Evolutionary conservation across 2,329 filamentous ascomycete species (phyloP).

Genomic region (Basipetospora sp.): DNA sequence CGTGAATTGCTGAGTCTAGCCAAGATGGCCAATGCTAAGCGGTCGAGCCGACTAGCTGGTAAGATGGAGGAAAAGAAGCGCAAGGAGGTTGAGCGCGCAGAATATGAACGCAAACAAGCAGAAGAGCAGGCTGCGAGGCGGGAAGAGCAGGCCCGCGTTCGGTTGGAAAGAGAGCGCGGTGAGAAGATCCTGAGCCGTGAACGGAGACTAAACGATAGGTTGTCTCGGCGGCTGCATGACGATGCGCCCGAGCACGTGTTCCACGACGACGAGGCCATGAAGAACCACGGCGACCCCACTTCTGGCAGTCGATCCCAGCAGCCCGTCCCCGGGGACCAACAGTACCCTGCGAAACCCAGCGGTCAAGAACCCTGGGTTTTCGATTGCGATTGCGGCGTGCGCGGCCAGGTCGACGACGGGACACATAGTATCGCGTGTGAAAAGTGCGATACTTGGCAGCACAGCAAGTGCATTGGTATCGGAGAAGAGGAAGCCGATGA

Average conservation of each 20-base stretch:
- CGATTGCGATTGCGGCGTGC: constrained; percentile 79
- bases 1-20: constrained; percentile 69
- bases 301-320: constrained; percentile 43
- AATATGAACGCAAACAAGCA: constrained; percentile 46
- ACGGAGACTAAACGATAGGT: constrained; percentile 71
- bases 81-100: constrained; percentile 56
- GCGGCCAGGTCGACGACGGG: constrained; percentile 88
- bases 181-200: constrained; percentile 71
- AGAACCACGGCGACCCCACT: constrained; percentile 2
- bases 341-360: constrained; percentile 37
- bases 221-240: constrained; percentile 66
- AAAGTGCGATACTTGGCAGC: constrained; percentile 88
- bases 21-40: constrained; percentile 83
- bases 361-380: constrained; percentile 88
- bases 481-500: constrained; percentile 64
- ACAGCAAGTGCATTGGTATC: constrained; percentile 81
- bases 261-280: neutral
- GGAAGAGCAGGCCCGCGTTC: constrained; percentile 44
- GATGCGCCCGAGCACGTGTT: constrained; percentile 69
- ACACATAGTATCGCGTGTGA: constrained; percentile 90
- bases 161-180: constrained; percentile 59
- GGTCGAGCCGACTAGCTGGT: constrained; percentile 75
- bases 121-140: constrained; percentile 54
- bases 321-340: too few relatives aligned
- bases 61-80: constrained; percentile 66